Evolutionary conservation across 2,329 filamentous ascomycete species (phyloP), one percentile per base, ranked within the genome.

Genomic region (Hypoxylon sp.): DNA sequence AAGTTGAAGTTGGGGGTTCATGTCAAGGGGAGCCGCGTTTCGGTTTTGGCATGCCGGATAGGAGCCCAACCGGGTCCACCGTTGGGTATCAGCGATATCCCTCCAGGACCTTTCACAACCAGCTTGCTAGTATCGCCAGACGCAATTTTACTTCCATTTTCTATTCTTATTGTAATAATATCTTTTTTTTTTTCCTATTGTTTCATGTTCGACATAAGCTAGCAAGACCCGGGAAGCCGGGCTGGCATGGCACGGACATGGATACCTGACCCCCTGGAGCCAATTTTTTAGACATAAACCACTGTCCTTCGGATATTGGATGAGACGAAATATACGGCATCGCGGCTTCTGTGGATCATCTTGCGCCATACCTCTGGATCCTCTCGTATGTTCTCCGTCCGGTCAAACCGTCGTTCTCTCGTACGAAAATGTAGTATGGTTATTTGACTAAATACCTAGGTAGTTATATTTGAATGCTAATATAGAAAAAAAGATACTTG

Each of bases 21-120:
- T 13, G 6, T n/a, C 37, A 20, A 20, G 37, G 37, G 37, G 34
- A 39, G 34, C n/a, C 37, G n/a, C n/a, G 37, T 19, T 19, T 17
- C 37, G 37, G 37, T 19, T 19, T 17, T 17, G 37, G 17, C 6
- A n/a, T 41, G 4, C n/a, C 6, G 7, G 37, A 41, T 41, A 41
- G 11, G 37, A 41, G 37, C 37, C 37, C 37, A 41, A 41, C n/a
- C 15, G 37, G 37, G 37, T 41, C 37, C 37, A 41, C 37, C n/a
- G n/a, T 41, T 41, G 37, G 37, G 37, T 41, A 19, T n/a, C 37
- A 6, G n/a, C n/a, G n/a, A n/a, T n/a, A 41, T 41, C 37, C 37
- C 37, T n/a, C 37, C 17, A 17, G 13, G 37, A 41, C 7, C 7
- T 13, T 11, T 17, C n/a, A 20, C 37, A 41, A n/a, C n/a, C n/a